A percentile compares a stretch with the other conserved stretches of the same genome.
Evolutionary conservation across 805 yeast species (phyloP).

Genomic region (Candida glaebosa): DNA sequence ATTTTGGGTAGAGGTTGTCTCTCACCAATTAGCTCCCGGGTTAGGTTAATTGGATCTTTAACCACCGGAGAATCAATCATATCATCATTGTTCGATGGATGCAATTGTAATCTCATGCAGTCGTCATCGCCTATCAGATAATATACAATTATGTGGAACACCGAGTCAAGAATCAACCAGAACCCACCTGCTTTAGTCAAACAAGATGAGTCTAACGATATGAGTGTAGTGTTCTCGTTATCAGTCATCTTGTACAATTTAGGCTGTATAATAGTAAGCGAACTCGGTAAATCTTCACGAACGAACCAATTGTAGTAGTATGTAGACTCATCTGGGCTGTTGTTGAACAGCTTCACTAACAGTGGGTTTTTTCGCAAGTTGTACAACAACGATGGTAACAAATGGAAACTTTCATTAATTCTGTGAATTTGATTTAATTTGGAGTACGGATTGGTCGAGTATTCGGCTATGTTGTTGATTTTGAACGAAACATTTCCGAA

Average conservation of each 20-base stretch:
- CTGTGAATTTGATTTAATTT: slow-evolving; percentile 14
- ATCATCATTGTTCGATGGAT: slow-evolving; percentile 25
- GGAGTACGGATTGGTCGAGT: slow-evolving; percentile 21
- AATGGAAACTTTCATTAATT: slow-evolving; percentile 24
- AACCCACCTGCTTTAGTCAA: slow-evolving; percentile 8
- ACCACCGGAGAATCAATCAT: slow-evolving; percentile 9
- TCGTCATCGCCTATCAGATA: slow-evolving; percentile 9
- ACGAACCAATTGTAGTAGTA: slow-evolving; percentile 32
- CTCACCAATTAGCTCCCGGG: slow-evolving; percentile 7
- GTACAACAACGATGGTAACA: slow-evolving; percentile 30
- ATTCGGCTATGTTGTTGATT: slow-evolving; percentile 3
- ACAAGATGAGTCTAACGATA: slow-evolving; percentile 18
- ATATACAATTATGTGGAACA: slow-evolving; percentile 25
- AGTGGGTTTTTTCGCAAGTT: slow-evolving; percentile 33
- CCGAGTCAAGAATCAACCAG: slow-evolving; percentile 28
- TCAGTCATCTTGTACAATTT: slow-evolving; percentile 16
- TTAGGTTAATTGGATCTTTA: slow-evolving; percentile 15
- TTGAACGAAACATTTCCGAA: slow-evolving; percentile 24
- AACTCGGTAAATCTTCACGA: slow-evolving; percentile 13
- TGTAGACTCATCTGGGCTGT: slow-evolving; percentile 47
- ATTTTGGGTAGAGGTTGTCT: slow-evolving; percentile 19
- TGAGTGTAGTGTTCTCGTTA: slow-evolving; percentile 2
- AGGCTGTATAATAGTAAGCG: slow-evolving; percentile 28
- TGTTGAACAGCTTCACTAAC: slow-evolving; percentile 35
- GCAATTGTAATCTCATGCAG: slow-evolving; percentile 15